Evolutionary conservation across 441 rosid genomes (phyloP).

Genomic region (Populus hybrid): DNA sequence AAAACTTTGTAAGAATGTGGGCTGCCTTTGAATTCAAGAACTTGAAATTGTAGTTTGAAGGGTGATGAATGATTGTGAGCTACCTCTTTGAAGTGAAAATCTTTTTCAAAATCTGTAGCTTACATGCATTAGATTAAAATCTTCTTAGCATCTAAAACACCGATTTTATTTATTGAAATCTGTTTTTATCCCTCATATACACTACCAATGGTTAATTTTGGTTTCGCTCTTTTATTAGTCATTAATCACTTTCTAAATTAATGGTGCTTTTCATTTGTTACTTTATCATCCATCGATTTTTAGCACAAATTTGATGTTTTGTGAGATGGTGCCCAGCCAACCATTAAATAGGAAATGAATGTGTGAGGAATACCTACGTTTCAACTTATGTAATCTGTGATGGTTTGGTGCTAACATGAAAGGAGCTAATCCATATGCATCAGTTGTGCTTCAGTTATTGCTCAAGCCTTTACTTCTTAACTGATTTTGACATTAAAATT

Average conservation of each 20-base stretch:
- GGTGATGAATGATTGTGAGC: not conserved
- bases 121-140: not conserved
- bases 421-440: not conserved
- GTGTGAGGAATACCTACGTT: not conserved
- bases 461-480: not conserved
- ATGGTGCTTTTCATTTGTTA: not conserved
- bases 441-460: not conserved
- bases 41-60: slow-evolving; percentile 1
- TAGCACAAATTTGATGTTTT: not conserved
- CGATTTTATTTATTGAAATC: not conserved
- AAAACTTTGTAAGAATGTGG: slow-evolving; percentile 3
- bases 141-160: not conserved
- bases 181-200: not conserved
- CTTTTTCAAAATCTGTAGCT: not conserved
- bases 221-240: not conserved
- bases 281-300: not conserved
- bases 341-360: not conserved
- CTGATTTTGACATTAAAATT: not conserved
- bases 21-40: not conserved
- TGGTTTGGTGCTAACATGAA: not conserved
- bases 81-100: not conserved
- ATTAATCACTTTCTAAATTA: not conserved
- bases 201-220: not conserved
- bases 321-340: not conserved
- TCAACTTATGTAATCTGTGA: not conserved